These are phyloP conservation scores for Candida nonsorbophila DNA, from an alignment of 805 yeast species.

Conservation along the genomic window DNA sequence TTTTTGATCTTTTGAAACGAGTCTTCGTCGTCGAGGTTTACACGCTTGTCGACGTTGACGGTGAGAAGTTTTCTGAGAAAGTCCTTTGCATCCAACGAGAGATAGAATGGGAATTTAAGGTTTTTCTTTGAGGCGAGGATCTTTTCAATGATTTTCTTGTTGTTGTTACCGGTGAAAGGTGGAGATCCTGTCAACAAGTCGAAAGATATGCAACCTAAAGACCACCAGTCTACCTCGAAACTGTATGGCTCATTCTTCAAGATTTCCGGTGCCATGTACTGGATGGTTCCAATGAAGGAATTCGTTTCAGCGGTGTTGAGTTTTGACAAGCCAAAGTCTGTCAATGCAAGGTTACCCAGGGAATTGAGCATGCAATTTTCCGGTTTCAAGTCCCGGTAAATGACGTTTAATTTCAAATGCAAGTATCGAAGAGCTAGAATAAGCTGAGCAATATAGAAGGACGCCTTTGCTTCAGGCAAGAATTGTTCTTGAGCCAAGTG, in stretches of 20 bases:
- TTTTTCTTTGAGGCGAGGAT: conserved; percentile 26
- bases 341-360: conserved; percentile 35
- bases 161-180: conserved; percentile 39
- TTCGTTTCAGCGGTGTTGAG: conserved; percentile 17
- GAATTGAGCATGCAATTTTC: conserved; percentile 42
- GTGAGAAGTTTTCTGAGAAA: conserved; percentile 32
- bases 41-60: conserved; percentile 30
- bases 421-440: conserved; percentile 34
- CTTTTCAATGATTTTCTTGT: conserved; percentile 35
- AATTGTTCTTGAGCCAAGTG: conserved; percentile 27
- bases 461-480: conserved; percentile 29
- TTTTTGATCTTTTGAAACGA: conserved; percentile 25
- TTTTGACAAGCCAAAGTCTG: conserved; percentile 41
- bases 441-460: conserved; percentile 40
- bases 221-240: conserved; percentile 45
- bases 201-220: conserved; percentile 39
- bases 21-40: conserved; percentile 27
- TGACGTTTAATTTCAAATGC: conserved; percentile 31
- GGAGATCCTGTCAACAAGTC: conserved; percentile 42
- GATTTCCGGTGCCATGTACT: conserved; percentile 46
- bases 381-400: conserved; percentile 40
- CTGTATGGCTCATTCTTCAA: conserved; percentile 35
- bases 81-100: conserved; percentile 38
- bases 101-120: conserved; percentile 34
- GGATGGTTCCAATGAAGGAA: conserved; percentile 41